These are phyloP conservation scores for Fusarium tupiense DNA, from an alignment of 2,329 filamentous ascomycete genomes.

Conservation along the genomic window DNA sequence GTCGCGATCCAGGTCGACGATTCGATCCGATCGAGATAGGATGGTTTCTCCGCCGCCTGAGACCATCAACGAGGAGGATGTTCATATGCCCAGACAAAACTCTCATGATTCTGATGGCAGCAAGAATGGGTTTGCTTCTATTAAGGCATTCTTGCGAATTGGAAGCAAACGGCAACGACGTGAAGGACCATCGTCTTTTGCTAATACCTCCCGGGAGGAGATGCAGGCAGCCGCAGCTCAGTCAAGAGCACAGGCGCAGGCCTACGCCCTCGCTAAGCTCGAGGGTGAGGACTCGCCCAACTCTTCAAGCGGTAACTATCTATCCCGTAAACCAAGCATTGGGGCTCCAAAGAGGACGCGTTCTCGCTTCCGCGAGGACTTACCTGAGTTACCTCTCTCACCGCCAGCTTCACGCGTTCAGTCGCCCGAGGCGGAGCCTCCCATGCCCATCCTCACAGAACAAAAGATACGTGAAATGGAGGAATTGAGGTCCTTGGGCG, in stretches of 20 bases:
- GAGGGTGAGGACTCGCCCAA: slow-evolving; percentile 47
- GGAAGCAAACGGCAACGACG: slow-evolving; percentile 67
- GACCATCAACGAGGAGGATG: slow-evolving; percentile 60
- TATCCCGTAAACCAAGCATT: slow-evolving; percentile 50
- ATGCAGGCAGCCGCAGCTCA: slow-evolving; percentile 61
- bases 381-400: slow-evolving; percentile 87
- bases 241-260: slow-evolving; percentile 45
- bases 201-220: slow-evolving; percentile 90
- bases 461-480: slow-evolving; percentile 39
- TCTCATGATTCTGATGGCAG: slow-evolving; percentile 67
- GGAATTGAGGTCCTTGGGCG: slow-evolving; percentile 40
- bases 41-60: slow-evolving; percentile 48
- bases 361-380: slow-evolving; percentile 91
- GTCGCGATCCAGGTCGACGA: slow-evolving; percentile 61
- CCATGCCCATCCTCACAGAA: slow-evolving; percentile 49
- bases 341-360: slow-evolving; percentile 78
- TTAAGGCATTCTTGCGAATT: slow-evolving; percentile 81
- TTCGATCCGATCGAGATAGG: slow-evolving; percentile 53
- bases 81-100: slow-evolving; percentile 60
- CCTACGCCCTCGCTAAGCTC: slow-evolving; percentile 48
- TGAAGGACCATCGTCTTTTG: slow-evolving; percentile 79
- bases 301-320: slow-evolving; percentile 37
- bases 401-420: slow-evolving; percentile 84
- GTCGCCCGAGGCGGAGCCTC: slow-evolving; percentile 73
- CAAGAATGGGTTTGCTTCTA: slow-evolving; percentile 59